Percentiles rank a stretch among this genome's conserved stretches.
Conservation (phyloP, 345 rosid genomes). For the Aquilaria malaccensis region DNA sequence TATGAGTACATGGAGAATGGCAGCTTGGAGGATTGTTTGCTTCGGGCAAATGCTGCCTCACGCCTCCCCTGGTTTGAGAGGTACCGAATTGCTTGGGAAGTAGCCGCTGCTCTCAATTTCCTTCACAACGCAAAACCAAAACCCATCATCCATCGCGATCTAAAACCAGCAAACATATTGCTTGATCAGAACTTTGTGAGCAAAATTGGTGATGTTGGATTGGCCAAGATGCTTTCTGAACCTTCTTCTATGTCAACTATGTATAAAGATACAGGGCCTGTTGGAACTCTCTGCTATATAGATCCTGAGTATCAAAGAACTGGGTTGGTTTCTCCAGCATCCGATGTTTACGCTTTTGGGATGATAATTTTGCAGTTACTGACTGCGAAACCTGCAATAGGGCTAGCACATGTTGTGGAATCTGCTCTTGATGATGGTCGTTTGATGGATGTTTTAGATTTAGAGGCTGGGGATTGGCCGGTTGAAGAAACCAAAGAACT, state of each 20-base stretch:
- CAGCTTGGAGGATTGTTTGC: constrained; percentile 66
- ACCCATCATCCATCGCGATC: constrained; percentile 80
- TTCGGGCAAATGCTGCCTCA: constrained; percentile 31
- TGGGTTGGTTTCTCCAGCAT: constrained; percentile 61
- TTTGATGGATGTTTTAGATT: constrained; percentile 48
- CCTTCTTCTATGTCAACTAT: constrained; percentile 22
- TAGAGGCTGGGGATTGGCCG: constrained; percentile 77
- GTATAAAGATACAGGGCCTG: constrained; percentile 54
- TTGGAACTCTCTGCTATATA: constrained; percentile 76
- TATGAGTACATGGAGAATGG: constrained; percentile 92
- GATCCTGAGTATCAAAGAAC: constrained; percentile 93
- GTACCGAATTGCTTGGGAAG: constrained; percentile 80
- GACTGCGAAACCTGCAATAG: constrained; percentile 75
- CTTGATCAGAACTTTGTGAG: constrained; percentile 73
- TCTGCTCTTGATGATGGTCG: constrained; percentile 38
- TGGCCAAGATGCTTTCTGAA: constrained; percentile 54
- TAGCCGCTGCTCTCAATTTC: constrained; percentile 71
- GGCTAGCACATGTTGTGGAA: constrained; percentile 55
- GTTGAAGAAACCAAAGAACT: constrained; percentile 58
- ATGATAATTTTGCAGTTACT: constrained; percentile 73
- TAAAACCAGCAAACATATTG: constrained; percentile 86
- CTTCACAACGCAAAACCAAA: constrained; percentile 76
- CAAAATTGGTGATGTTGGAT: constrained; percentile 93
- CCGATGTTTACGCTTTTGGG: constrained; percentile 84
- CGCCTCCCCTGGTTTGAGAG: constrained; percentile 83